phyloP scores from a whole-genome alignment of 1,284 basidiomycete species.

The Heliocybe sulcata region DNA sequence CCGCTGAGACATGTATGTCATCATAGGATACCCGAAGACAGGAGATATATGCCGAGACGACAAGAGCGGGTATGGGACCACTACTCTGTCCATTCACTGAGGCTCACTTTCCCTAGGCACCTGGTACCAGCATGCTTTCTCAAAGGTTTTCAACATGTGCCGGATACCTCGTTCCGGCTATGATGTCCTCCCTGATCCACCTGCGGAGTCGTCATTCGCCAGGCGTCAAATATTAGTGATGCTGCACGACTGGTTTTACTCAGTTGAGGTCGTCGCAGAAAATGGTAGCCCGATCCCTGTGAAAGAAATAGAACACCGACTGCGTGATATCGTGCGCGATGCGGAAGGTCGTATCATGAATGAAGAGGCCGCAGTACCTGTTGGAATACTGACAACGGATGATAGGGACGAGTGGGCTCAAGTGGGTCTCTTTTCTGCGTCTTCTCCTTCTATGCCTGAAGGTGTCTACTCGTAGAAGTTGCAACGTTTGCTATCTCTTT shows the following conservation, averaged over 20 bases:
- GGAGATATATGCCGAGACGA: constrained; percentile 47
- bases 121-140: constrained; percentile 53
- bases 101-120: constrained; percentile 32
- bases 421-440: constrained; percentile 32
- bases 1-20: not conserved
- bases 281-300: constrained; percentile 25
- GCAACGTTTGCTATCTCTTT: constrained; percentile 61
- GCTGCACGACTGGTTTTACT: constrained; percentile 79
- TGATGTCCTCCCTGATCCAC: constrained; percentile 53
- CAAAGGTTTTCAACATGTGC: constrained; percentile 70
- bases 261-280: constrained; percentile 59
- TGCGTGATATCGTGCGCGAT: constrained; percentile 68
- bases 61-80: constrained; percentile 39
- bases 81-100: constrained; percentile 1
- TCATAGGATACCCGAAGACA: constrained; percentile 30
- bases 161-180: constrained; percentile 64
- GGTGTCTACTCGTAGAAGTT: constrained; percentile 48
- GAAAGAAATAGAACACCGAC: constrained; percentile 58
- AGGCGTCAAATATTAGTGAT: constrained; percentile 66
- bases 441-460: constrained; percentile 7
- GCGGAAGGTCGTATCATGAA: constrained; percentile 43
- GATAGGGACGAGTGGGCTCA: constrained; percentile 81
- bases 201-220: constrained; percentile 32
- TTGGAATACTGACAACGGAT: constrained; percentile 78
- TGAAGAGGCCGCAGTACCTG: constrained; percentile 49